Conservation (phyloP, 257 asterid species). For the Scutellaria minor region DNA sequence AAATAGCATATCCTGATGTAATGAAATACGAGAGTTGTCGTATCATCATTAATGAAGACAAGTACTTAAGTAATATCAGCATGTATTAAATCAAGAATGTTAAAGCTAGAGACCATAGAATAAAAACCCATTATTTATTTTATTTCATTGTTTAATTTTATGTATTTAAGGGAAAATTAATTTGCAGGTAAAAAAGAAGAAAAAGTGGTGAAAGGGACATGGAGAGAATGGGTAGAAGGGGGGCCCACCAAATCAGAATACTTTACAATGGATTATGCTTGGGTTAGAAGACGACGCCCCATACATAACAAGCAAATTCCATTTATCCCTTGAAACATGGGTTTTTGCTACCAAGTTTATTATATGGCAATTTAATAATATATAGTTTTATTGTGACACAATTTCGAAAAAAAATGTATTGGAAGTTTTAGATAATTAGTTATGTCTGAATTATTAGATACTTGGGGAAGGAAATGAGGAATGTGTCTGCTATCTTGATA, state of each 20-base stretch:
- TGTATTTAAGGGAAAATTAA: neutral
- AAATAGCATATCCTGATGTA: too few relatives aligned
- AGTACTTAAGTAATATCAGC: too few relatives aligned
- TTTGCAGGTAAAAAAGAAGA: conserved; percentile 47
- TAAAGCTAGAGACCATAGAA: neutral
- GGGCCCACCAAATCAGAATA: conserved; percentile 50
- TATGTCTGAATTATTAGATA: conserved; percentile 19
- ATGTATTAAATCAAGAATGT: neutral
- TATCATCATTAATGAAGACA: too few relatives aligned
- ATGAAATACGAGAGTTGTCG: too few relatives aligned
- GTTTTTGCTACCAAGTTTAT: neutral
- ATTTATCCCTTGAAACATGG: conserved; percentile 54
- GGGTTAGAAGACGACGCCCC: conserved; percentile 70
- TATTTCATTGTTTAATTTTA: neutral
- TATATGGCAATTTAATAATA: too few relatives aligned
- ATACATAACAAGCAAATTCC: conserved; percentile 72
- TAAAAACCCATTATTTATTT: neutral
- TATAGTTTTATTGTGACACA: too few relatives aligned
- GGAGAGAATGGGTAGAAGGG: conserved; percentile 56
- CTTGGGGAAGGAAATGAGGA: conserved; percentile 54
- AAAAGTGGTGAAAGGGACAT: conserved; percentile 48
- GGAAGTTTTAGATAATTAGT: neutral
- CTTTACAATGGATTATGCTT: conserved; percentile 71
- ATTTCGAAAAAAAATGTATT: neutral
- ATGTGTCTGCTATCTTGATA: conserved; percentile 42